Evolutionary conservation across 2,329 filamentous ascomycete genomes (phyloP), one percentile per base, ranked within the genome.

Genomic region (Aureobasidium melanogenum): DNA sequence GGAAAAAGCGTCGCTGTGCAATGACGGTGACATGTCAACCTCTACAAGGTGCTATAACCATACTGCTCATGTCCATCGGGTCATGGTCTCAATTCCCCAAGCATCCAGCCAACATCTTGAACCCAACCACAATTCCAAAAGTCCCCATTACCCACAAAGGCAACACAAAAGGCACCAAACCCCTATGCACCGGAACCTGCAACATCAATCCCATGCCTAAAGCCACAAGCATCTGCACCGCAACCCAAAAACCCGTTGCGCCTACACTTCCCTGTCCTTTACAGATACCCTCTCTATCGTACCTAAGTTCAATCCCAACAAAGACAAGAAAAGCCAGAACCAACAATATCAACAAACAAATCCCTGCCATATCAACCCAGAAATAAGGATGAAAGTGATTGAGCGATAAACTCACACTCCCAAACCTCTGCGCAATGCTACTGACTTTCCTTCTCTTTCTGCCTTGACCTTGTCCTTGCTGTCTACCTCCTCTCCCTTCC

Each of bases 191-290:
- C 17, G 56, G 56, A 7, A 59, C 5, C 34, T 50, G 44, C 32
- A 59, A 48, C 22, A 39, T 24, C 34, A 59, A 59, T 3, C 56
- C 56, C 15, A 50, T 12, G 2, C 15, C 34, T 15, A 59, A 14
- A 24, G 19, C 22, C 43, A 59, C 44, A 28, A 59, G 10, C 44
- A 59, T 50, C 34, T 59, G 56, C 56, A 59, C 56, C 32, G 34
- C 56, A 14, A 39, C 44, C 56, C 56, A 59, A 41, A 59, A 38
- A 8, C 7, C 17, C n/a, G 10, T n/a, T 14, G 26, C n/a, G 1
- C 30, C 26, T 12, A 19, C n/a, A 2, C 30, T n/a, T 47, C 15
- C 30, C 0, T 30, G 5, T 10, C 28, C 22, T n/a, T 6, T 17
- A 41, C 56, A 59, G 41, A 50, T 15, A 9, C 26, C 34, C 5